Evolutionary conservation across 768 basidiomycete species (phyloP).

Genomic region (Dendrothele bispora): DNA sequence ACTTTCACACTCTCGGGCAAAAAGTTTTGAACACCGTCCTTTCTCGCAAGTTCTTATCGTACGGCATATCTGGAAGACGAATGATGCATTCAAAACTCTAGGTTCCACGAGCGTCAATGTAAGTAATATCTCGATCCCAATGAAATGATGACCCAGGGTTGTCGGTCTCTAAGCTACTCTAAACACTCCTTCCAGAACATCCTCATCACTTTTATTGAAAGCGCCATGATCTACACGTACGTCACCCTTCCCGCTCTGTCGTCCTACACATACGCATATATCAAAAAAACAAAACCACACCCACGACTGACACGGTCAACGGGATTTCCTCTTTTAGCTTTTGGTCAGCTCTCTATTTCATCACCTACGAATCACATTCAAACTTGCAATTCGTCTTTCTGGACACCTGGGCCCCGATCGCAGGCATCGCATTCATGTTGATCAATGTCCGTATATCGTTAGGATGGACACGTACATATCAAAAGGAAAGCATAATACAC

Average conservation of each 20-base stretch:
- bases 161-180: background rate
- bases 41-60: conserved; percentile 1
- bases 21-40: background rate
- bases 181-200: background rate
- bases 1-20: background rate
- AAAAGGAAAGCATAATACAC: too few species aligned
- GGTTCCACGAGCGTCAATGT: background rate
- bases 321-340: background rate
- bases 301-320: too few species aligned
- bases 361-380: background rate
- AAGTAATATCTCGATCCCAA: background rate
- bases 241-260: background rate
- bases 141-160: too few species aligned
- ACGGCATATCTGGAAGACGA: background rate
- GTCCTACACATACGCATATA: background rate
- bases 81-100: background rate
- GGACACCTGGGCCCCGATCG: background rate
- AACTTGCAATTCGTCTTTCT: conserved; percentile 4
- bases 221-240: conserved; percentile 6
- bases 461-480: background rate
- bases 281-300: too few species aligned
- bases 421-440: conserved; percentile 7
- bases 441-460: conserved; percentile 6
- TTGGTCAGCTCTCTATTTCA: conserved; percentile 1
- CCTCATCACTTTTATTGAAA: conserved; percentile 3